Percentiles rank a stretch among this genome's conserved stretches.
phyloP scores from a whole-genome alignment of 2,329 filamentous ascomycete species.

The Pyrenophora tritici-repentis region DNA sequence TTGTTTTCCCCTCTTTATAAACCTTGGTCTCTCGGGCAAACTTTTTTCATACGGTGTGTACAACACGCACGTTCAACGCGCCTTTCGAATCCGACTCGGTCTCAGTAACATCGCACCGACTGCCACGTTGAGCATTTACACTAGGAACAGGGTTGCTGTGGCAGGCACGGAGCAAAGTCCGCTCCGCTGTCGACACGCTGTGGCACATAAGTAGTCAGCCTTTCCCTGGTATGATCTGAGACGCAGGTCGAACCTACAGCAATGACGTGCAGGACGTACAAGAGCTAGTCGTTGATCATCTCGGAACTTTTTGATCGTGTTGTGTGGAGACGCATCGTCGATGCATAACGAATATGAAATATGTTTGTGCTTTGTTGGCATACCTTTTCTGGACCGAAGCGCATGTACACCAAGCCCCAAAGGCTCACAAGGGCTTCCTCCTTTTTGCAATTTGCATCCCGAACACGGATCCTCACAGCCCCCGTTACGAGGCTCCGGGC shows the following conservation, averaged over 20 bases:
- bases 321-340: neutral
- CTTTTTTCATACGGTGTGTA: neutral
- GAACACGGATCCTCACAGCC: neutral
- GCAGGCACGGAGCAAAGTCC: conserved; percentile 6
- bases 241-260: conserved; percentile 11
- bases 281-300: conserved; percentile 12
- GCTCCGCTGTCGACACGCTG: conserved; percentile 1
- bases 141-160: neutral
- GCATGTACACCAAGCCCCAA: too few species aligned
- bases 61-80: neutral
- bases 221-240: conserved; percentile 7
- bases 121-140: too few species aligned
- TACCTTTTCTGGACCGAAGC: too few species aligned
- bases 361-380: too few species aligned
- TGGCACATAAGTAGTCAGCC: conserved; percentile 1
- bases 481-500: neutral
- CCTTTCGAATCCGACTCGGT: neutral
- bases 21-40: conserved; percentile 1
- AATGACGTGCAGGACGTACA: conserved; percentile 19
- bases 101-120: neutral
- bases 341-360: neutral
- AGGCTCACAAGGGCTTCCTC: neutral
- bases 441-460: neutral
- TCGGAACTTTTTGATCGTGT: conserved; percentile 11
- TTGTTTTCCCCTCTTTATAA: neutral